phyloP scores from a whole-genome alignment of 1,284 basidiomycete species.

The Ustilago crameri region DNA sequence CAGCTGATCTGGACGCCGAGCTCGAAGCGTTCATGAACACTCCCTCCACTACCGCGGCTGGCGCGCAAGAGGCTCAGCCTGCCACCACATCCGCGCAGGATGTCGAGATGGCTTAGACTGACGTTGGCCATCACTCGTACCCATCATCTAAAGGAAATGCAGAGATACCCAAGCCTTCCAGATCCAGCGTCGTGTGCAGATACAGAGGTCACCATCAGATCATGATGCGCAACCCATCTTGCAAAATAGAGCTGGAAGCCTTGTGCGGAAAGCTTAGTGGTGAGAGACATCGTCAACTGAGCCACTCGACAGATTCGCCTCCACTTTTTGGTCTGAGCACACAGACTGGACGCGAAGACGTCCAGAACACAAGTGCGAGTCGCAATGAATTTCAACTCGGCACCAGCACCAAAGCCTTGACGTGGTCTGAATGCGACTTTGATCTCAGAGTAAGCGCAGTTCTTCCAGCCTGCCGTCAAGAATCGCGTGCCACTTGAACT shows the following conservation, averaged over 20 bases:
- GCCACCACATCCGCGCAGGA: slow-evolving; percentile 8
- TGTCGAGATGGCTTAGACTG: slow-evolving; percentile 29
- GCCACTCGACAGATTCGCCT: background rate
- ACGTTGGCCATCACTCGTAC: background rate
- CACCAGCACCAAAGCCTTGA: too few species aligned
- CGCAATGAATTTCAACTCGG: slow-evolving; percentile 5
- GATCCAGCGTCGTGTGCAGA: background rate
- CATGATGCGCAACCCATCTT: too few species aligned
- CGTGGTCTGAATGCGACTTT: slow-evolving; percentile 16
- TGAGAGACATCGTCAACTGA: background rate
- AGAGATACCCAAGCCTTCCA: slow-evolving; percentile 8
- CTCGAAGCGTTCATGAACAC: slow-evolving; percentile 85
- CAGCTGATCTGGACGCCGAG: slow-evolving; percentile 87
- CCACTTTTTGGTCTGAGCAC: slow-evolving; percentile 7
- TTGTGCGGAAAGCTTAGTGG: background rate
- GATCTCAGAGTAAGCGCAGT: background rate
- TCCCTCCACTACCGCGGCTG: slow-evolving; percentile 10
- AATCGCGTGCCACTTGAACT: background rate
- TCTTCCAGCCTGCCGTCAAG: slow-evolving; percentile 4
- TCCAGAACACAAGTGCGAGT: too few species aligned
- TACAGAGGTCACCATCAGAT: too few species aligned
- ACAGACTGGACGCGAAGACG: slow-evolving; percentile 7
- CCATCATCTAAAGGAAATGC: background rate
- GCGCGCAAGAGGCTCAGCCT: slow-evolving; percentile 1
- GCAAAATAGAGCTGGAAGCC: slow-evolving; percentile 5